A percentile compares a stretch with the other conserved stretches of the same genome.
Conservation (phyloP, 1,139 yeast genomes). For the Diutina siamensis region DNA sequence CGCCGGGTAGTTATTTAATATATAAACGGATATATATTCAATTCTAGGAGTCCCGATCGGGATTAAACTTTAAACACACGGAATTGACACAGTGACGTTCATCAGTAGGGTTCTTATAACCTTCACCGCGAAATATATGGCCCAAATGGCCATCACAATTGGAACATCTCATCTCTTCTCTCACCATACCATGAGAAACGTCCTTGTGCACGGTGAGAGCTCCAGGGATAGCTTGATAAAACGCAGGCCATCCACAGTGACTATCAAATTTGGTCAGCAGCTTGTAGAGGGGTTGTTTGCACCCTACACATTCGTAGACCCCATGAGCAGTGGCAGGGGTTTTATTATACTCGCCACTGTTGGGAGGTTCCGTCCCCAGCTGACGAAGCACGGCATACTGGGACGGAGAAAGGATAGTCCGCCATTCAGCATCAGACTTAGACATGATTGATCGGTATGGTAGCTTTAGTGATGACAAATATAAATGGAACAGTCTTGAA, state of each 20-base stretch:
- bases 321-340: conserved; percentile 40
- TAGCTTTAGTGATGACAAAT: neutral
- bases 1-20: neutral
- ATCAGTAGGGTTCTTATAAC: conserved; percentile 79
- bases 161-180: conserved; percentile 82
- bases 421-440: conserved; percentile 65
- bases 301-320: conserved; percentile 74
- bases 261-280: conserved; percentile 76
- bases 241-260: conserved; percentile 98
- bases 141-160: conserved; percentile 94
- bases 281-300: conserved; percentile 66
- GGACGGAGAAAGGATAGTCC: conserved; percentile 60
- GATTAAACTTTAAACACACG: conserved; percentile 48
- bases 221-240: conserved; percentile 80
- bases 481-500: neutral
- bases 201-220: conserved; percentile 57
- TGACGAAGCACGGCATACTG: conserved; percentile 74
- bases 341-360: conserved; percentile 57
- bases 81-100: conserved; percentile 94
- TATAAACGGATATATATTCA: neutral
- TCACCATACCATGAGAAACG: conserved; percentile 53
- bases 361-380: conserved; percentile 77
- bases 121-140: conserved; percentile 92
- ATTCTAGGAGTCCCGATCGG: neutral
- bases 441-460: neutral